phyloP scores from a whole-genome alignment of 495 filamentous ascomycete genomes.

The Podospora sp. region DNA sequence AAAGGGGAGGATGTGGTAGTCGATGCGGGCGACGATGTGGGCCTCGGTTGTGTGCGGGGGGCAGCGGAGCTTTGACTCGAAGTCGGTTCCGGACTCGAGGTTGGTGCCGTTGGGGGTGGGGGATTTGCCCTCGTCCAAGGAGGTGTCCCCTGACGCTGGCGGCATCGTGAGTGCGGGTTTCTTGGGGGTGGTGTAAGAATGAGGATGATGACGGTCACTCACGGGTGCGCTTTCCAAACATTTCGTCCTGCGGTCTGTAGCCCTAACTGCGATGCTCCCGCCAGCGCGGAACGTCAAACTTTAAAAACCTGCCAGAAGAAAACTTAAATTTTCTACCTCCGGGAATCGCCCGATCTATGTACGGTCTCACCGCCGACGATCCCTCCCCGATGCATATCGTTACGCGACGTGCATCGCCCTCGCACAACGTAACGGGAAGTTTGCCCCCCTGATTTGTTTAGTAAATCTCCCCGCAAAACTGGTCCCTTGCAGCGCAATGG shows the following conservation, averaged over 20 bases:
- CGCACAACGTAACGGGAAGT: not conserved
- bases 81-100: not conserved
- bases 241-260: not conserved
- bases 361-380: not conserved
- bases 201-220: not conserved
- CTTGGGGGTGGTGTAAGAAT: too few species aligned
- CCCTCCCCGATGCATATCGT: not conserved
- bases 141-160: not conserved
- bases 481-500: not conserved
- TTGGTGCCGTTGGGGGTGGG: not conserved
- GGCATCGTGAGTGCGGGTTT: not conserved
- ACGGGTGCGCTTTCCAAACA: not conserved
- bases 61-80: conserved; percentile 20
- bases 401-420: not conserved
- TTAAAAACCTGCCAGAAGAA: not conserved
- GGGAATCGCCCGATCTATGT: not conserved
- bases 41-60: conserved; percentile 55
- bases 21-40: conserved; percentile 73
- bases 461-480: not conserved
- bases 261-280: not conserved
- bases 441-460: not conserved
- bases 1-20: conserved; percentile 78
- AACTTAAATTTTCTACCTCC: too few species aligned
- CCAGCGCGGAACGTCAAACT: not conserved
- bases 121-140: not conserved